These are phyloP conservation scores for Tetragonia tetragonoides DNA, from an alignment of 148 eudicot species.

Conservation along the genomic window DNA sequence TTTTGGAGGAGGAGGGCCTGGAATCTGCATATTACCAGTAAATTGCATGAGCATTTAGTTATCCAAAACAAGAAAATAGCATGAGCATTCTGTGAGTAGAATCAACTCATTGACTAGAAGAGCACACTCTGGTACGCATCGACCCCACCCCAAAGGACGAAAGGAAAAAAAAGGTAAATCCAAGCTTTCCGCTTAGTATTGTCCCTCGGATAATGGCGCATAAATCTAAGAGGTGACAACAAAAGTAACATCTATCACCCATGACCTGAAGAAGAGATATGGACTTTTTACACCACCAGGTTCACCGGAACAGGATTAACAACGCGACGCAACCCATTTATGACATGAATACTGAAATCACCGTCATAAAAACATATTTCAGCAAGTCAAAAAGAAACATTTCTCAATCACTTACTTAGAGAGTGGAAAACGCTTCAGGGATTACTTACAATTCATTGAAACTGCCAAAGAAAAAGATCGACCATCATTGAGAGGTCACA, in stretches of 20 bases:
- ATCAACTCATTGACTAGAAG: not conserved
- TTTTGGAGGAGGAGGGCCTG: conserved; percentile 66
- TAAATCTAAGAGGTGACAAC: not conserved
- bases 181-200: not conserved
- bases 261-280: not conserved
- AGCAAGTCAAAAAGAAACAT: too few species aligned
- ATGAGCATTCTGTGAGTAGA: not conserved
- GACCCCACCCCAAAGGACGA: not conserved
- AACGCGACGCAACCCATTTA: not conserved
- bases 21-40: conserved; percentile 47
- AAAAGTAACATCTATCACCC: not conserved
- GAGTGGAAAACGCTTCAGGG: too few species aligned
- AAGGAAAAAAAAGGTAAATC: not conserved
- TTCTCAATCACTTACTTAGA: too few species aligned
- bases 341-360: too few species aligned
- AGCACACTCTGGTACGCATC: not conserved
- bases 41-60: not conserved
- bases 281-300: not conserved
- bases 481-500: too few species aligned
- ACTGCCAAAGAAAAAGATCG: too few species aligned
- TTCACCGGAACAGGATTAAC: not conserved
- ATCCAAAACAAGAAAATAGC: not conserved
- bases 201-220: not conserved
- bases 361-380: too few species aligned
- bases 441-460: too few species aligned